phyloP scores from a whole-genome alignment of 78 protist species.

The Polysphondylium violaceum region DNA sequence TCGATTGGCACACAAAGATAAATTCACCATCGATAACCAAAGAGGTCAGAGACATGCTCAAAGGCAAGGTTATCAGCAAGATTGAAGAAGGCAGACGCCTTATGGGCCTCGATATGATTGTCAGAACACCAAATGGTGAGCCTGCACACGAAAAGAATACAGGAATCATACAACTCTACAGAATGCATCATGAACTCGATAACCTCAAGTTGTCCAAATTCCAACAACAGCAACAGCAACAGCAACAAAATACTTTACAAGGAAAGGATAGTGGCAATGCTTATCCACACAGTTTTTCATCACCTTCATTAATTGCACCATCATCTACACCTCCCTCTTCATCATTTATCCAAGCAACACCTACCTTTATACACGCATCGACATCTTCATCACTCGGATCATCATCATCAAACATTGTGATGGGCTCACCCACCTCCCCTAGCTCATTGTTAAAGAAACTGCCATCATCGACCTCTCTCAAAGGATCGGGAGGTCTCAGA shows the following conservation, averaged over 20 bases:
- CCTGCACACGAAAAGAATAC: slow-evolving; percentile 73
- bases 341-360: not conserved
- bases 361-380: not conserved
- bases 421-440: not conserved
- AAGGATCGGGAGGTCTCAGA: not conserved
- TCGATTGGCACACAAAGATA: slow-evolving; percentile 77
- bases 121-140: slow-evolving; percentile 71
- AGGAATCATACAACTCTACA: slow-evolving; percentile 58
- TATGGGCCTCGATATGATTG: slow-evolving; percentile 76
- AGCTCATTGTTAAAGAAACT: not conserved
- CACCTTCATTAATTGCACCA: not conserved
- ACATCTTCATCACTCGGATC: not conserved
- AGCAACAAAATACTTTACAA: not conserved
- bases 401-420: not conserved
- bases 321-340: slow-evolving; percentile 5
- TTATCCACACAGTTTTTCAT: not conserved
- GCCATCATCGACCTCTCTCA: not conserved
- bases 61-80: slow-evolving; percentile 62
- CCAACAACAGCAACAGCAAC: not conserved
- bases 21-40: slow-evolving; percentile 19
- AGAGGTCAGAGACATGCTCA: slow-evolving; percentile 59
- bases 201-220: slow-evolving; percentile 35
- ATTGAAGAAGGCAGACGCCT: slow-evolving; percentile 71
- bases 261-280: not conserved
- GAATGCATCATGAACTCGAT: slow-evolving; percentile 75